These are phyloP conservation scores for Madurella mycetomatis DNA, from an alignment of 2,329 filamentous ascomycete genomes.

Conservation along the genomic window DNA sequence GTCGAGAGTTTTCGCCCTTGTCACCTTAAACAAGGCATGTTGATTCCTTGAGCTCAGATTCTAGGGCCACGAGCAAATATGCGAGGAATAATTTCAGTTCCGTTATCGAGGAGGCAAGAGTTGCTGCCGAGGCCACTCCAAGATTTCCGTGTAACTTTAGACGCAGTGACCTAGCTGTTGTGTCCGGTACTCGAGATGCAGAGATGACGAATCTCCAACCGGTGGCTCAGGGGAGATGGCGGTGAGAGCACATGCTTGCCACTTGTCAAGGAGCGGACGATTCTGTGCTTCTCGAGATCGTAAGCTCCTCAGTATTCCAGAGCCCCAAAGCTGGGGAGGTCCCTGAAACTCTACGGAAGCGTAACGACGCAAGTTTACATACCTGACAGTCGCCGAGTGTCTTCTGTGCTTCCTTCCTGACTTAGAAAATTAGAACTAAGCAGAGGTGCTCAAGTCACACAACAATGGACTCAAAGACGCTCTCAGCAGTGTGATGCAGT, in stretches of 20 bases:
- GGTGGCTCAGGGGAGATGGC: background rate
- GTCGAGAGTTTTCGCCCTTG: background rate
- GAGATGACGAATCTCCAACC: background rate
- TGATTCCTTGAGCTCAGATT: background rate
- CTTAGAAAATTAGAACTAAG: background rate
- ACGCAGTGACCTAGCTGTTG: background rate
- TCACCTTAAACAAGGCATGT: background rate
- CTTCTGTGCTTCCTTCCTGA: background rate
- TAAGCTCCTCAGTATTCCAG: background rate
- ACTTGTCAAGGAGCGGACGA: background rate
- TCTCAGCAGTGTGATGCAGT: constrained; percentile 3
- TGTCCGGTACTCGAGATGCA: background rate
- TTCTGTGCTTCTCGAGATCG: background rate
- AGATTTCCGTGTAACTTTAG: background rate
- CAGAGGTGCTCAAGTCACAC: background rate
- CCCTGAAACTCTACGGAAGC: background rate
- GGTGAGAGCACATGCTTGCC: background rate
- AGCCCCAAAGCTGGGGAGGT: background rate
- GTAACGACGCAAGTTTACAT: background rate
- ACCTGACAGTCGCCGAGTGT: background rate
- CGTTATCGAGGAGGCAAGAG: background rate
- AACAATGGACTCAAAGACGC: background rate
- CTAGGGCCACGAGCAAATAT: background rate
- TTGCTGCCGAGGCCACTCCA: background rate
- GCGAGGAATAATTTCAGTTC: background rate